Conservation (phyloP, 78 protist genomes). For the Cyanophora paradoxa region DNA sequence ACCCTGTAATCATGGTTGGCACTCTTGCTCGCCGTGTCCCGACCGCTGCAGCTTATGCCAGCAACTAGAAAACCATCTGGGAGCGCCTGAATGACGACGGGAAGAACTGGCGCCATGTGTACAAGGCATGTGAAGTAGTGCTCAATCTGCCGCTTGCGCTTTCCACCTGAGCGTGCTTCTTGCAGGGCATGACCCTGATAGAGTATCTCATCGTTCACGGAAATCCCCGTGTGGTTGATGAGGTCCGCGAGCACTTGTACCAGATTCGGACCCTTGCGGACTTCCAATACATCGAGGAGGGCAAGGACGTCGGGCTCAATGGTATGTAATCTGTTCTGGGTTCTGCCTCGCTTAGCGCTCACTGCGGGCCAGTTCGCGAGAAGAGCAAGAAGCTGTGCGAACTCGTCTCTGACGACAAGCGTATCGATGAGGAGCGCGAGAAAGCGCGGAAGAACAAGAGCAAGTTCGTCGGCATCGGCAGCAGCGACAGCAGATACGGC, state of each 20-base stretch:
- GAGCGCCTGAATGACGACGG: not conserved
- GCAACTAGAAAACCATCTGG: too few relatives aligned
- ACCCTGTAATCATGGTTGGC: too few relatives aligned
- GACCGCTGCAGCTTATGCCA: too few relatives aligned
- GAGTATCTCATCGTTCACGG: slow-evolving; percentile 9
- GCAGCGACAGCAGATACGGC: too few relatives aligned
- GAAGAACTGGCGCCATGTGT: not conserved
- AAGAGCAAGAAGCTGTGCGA: not conserved
- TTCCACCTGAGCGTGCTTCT: not conserved
- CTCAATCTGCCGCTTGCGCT: too few relatives aligned
- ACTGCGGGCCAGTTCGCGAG: not conserved
- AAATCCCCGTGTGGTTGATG: slow-evolving; percentile 1
- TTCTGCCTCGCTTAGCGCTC: too few relatives aligned
- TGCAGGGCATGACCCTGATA: not conserved
- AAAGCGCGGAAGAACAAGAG: slow-evolving; percentile 2
- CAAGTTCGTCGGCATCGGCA: not conserved
- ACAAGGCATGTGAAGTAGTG: slow-evolving; percentile 13
- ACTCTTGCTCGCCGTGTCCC: too few relatives aligned
- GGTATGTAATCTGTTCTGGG: not conserved
- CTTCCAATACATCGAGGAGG: slow-evolving; percentile 1
- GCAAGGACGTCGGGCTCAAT: slow-evolving; percentile 3
- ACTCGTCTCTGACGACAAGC: not conserved
- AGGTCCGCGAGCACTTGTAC: slow-evolving; percentile 11
- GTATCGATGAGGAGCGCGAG: slow-evolving; percentile 12
- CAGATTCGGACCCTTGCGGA: slow-evolving; percentile 1